Evolutionary conservation across 164 flowering plant genomes (phyloP), one percentile per base, ranked within the genome.

Genomic region (Saururus chinensis): DNA sequence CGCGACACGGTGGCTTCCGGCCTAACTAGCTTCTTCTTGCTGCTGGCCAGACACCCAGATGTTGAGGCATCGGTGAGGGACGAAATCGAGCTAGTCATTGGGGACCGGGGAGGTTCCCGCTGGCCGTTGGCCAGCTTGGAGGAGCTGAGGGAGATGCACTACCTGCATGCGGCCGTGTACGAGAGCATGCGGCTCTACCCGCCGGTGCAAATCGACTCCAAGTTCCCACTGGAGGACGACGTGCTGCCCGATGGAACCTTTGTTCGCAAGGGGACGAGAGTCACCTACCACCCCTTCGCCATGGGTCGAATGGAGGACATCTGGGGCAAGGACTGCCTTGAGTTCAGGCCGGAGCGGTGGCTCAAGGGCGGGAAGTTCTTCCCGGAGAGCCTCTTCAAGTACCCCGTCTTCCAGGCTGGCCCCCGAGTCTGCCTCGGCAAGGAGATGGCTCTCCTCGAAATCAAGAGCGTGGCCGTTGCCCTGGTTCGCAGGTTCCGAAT

Each of bases 321-420:
- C 4, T 89, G 97, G 97, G 97, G 97, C 0, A 9, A 37, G 10
- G 87, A 87, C 60, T 87, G 84, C 51, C 16, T 70, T 10, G 85
- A 84, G 26, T 89, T 84, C 63, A 79, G 75, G 68, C 97, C 95
- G 0, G 86, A 83, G 30, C 76, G 97, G 66, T 90, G 97, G 97
- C 49, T 90, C 25, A 12, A 72, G 51, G 48, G 45, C 4, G 70
- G 70, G 55, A 66, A 48, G 19, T 72, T 67, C 64, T 16, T 40
- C 42, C 80, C 81, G 0, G 80, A 66, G 23, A 77, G 56, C 69
- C 82, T 82, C 0, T 85, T 54, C 49, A 78, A 79, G 76, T 86
- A 75, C 70, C 87, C 93, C 19, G 93, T 86, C 26, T 86, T 86
- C 42, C 93, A 86, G 21, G 93, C 78, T 0, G 93, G 93, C 1